These are phyloP conservation scores for Inga leiocalycina DNA, from an alignment of 306 rosid genomes.

Conservation along the genomic window DNA sequence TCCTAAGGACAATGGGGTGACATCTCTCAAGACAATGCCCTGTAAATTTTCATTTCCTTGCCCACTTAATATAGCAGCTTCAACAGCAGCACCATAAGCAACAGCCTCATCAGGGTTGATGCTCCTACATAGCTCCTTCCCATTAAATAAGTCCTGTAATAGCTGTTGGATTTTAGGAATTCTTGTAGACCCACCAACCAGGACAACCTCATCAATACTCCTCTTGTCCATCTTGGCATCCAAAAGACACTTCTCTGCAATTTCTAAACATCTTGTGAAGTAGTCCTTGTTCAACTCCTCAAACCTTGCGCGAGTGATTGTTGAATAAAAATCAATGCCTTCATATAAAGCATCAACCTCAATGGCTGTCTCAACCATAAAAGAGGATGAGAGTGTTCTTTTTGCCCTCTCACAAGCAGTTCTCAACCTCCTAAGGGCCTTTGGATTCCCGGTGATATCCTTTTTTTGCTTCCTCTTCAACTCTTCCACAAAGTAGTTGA, in stretches of 20 bases:
- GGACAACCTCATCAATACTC: not conserved
- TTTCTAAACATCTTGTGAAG: not conserved
- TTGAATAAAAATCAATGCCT: not conserved
- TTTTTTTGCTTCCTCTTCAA: no score
- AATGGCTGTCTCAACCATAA: not conserved
- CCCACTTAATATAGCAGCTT: not conserved
- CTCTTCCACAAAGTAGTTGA: not conserved
- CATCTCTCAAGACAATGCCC: slow-evolving; percentile 9
- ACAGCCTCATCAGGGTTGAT: not conserved
- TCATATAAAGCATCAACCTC: not conserved
- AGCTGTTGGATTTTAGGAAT: no score
- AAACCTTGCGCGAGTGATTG: not conserved
- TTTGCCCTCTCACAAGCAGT: not conserved
- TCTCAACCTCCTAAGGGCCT: not conserved
- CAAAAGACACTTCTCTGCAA: not conserved
- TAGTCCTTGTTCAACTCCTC: not conserved
- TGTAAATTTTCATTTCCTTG: not conserved
- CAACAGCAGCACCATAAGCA: slow-evolving; percentile 1
- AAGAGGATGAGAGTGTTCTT: not conserved
- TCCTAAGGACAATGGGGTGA: slow-evolving; percentile 64
- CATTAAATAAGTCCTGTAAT: no score
- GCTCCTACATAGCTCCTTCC: no score
- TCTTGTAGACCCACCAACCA: not conserved
- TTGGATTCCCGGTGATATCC: no score
- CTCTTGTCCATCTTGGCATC: not conserved